Conservation (phyloP, 805 yeast genomes). For the Isabelozyma heimii region DNA sequence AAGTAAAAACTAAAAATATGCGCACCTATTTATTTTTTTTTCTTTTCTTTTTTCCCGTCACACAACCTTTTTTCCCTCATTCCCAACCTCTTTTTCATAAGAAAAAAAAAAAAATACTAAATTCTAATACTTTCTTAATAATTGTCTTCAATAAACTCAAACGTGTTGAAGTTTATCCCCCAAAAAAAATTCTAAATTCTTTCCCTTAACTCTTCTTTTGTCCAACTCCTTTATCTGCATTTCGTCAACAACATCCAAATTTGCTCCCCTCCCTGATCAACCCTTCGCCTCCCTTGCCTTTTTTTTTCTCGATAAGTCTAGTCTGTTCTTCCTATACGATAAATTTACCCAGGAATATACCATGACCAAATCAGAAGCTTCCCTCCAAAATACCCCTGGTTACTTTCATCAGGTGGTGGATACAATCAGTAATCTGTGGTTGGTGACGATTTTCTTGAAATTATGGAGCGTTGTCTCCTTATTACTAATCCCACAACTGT, state of each 20-base stretch:
- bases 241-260: too few relatives aligned
- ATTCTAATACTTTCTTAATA: too few relatives aligned
- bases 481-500: background rate
- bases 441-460: background rate
- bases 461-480: background rate
- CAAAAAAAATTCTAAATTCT: too few relatives aligned
- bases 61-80: background rate
- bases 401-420: background rate
- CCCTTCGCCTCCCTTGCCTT: too few relatives aligned
- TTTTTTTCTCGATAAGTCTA: too few relatives aligned
- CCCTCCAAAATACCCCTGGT: too few relatives aligned
- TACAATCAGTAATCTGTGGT: background rate
- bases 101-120: background rate
- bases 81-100: background rate
- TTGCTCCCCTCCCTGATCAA: too few relatives aligned
- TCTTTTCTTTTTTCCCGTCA: background rate
- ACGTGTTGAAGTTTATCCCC: background rate
- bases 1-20: background rate
- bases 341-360: background rate
- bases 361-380: background rate
- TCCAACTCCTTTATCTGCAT: background rate
- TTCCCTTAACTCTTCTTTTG: background rate
- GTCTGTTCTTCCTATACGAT: too few relatives aligned
- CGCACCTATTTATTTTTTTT: too few relatives aligned
- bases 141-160: background rate